Evolutionary conservation across 768 basidiomycete species (phyloP).

Genomic region (Leucocoprinus leucothites): DNA sequence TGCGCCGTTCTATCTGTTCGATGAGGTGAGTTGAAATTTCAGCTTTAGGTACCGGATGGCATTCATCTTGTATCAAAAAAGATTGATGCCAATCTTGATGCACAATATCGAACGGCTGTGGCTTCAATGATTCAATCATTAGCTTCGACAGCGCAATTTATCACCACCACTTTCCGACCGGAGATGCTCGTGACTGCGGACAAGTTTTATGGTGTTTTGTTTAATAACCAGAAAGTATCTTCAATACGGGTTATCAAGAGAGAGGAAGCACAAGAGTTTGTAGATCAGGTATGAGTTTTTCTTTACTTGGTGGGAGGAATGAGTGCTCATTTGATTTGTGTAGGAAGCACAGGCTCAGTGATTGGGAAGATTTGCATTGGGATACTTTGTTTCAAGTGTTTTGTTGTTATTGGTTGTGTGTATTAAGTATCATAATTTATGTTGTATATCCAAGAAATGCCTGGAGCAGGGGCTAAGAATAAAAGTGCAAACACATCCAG

Average conservation of each 20-base stretch:
- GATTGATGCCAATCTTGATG: constrained; percentile 98
- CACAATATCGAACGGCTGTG: constrained; percentile 96
- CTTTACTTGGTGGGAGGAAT: not conserved
- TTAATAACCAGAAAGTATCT: constrained; percentile 94
- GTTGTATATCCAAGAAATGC: too few species aligned
- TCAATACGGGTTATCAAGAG: constrained; percentile 83
- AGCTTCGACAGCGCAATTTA: constrained; percentile 87
- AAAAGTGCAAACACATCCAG: too few species aligned
- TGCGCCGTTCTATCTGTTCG: constrained; percentile 99
- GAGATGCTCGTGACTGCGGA: constrained; percentile 96
- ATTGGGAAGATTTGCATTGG: not conserved
- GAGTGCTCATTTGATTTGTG: not conserved
- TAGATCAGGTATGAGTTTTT: constrained; percentile 65
- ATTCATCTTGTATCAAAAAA: constrained; percentile 19
- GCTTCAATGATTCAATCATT: constrained; percentile 96
- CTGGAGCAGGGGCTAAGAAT: too few species aligned
- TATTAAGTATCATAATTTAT: too few species aligned
- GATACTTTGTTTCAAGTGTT: too few species aligned
- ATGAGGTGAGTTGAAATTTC: constrained; percentile 56
- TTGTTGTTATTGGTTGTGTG: too few species aligned
- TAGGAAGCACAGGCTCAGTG: constrained; percentile 32
- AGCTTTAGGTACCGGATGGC: not conserved
- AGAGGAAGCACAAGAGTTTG: constrained; percentile 92
- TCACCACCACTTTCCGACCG: constrained; percentile 96
- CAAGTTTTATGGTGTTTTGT: constrained; percentile 96